Base-by-base conservation (phyloP, 83 land plant species). In the Isoetes engelmannii region DNA sequence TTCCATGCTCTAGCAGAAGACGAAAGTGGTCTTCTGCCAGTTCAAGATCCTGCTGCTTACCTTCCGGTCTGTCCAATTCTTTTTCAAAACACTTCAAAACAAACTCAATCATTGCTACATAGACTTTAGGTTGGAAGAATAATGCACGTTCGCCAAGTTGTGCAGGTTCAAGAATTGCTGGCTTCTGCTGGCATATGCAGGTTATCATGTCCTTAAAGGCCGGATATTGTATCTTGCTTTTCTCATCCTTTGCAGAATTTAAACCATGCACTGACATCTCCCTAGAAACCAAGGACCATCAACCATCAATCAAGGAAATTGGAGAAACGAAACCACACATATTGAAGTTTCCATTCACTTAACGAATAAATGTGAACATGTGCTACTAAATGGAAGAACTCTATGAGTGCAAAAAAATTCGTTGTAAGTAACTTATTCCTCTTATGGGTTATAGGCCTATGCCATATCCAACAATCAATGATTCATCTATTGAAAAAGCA, bases 201-300 rank as follows among this genome's bases (percentile, higher is more conserved):
- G 74, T 74, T 65, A 87, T 65, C 84, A 92, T 87, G 56, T 79
- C 75, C 44, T 74, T 73, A 20, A 92, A 62, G 18, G 78, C 46
- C 45, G 98, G 95, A 69, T 82, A 87, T 49, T 77, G 71, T 5
- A 63, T 41, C 45, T 68, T 71, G 12, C 12, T 51, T n/a, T 66
- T 78, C 49, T 78, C 75, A 67, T 74, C 76, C 65, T 81, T 83
- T 41, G 7, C 61, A 44, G 74, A 88, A 75, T 60, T 77, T 12
- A 92, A 75, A 18, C 96, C 92, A 72, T 87, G 85, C 57, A 79
- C 71, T 46, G 95, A 86, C 89, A 92, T 87, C 76, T 92, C 98
- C 83, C 97, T 90, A 56, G 10, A 51, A 10, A 44, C 37, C 37
- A 28, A 0, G 2, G 37, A 28, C 37, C 37, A 28, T 28, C 37